Percentiles rank a stretch among this genome's conserved stretches.
These are phyloP conservation scores for Epichloe typhina DNA, from an alignment of 2,329 filamentous ascomycete genomes.

Conservation along the genomic window DNA sequence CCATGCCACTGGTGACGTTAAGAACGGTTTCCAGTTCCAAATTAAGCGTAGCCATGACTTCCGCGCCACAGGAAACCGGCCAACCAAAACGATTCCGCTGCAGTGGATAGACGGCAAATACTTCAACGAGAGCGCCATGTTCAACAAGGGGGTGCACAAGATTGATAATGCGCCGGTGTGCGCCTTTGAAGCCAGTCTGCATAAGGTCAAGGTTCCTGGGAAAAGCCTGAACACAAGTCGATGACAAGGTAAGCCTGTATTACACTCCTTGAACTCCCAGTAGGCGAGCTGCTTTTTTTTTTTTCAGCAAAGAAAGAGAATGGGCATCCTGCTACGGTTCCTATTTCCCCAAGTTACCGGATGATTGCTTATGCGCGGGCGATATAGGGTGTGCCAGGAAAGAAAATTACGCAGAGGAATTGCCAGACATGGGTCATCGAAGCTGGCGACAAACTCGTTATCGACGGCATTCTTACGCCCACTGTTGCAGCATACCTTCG, in stretches of 20 bases:
- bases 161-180: conserved; percentile 13
- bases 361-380: background rate
- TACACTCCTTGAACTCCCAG: background rate
- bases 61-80: conserved; percentile 7
- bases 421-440: conserved; percentile 25
- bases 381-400: background rate
- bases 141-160: conserved; percentile 11
- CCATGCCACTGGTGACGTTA: conserved; percentile 19
- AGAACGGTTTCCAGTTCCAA: conserved; percentile 18
- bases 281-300: too few species aligned
- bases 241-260: background rate
- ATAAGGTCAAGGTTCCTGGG: conserved; percentile 9
- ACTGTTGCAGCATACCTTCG: conserved; percentile 14
- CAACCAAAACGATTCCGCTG: conserved; percentile 12
- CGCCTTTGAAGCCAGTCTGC: conserved; percentile 14
- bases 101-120: conserved; percentile 16
- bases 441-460: conserved; percentile 17
- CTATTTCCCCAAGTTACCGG: background rate
- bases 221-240: conserved; percentile 8
- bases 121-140: conserved; percentile 14
- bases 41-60: conserved; percentile 17
- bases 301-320: too few species aligned
- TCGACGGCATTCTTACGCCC: conserved; percentile 14
- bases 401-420: conserved; percentile 16
- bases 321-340: background rate